These are phyloP conservation scores for Lotus japonicus DNA, from an alignment of 306 rosid genomes.

Conservation along the genomic window DNA sequence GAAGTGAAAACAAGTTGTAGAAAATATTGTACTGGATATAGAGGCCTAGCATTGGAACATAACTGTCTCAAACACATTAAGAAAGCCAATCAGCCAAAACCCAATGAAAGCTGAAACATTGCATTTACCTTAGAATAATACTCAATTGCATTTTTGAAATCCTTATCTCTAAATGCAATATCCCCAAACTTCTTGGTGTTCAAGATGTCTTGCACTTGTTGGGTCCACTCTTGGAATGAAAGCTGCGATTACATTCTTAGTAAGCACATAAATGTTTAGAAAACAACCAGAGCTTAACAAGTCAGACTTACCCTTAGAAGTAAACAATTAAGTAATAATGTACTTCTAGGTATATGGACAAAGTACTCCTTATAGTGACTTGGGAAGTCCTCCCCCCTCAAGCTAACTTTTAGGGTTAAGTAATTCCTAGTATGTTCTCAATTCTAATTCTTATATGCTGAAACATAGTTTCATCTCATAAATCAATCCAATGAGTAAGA, in stretches of 20 bases:
- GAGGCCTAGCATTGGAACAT: not conserved
- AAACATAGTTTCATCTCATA: too few species aligned
- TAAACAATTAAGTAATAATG: not conserved
- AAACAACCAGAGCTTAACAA: not conserved
- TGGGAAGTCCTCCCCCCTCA: not conserved
- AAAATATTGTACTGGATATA: not conserved
- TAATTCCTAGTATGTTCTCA: not conserved
- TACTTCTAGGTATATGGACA: not conserved
- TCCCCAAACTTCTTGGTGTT: conserved; percentile 91
- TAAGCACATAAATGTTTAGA: not conserved
- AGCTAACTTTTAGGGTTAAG: not conserved
- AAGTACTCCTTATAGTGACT: not conserved
- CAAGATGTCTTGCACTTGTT: conserved; percentile 93
- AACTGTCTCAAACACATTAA: not conserved
- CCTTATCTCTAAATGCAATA: conserved; percentile 93
- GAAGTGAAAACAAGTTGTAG: too few species aligned
- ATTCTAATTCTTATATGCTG: not conserved
- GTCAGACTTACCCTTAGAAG: not conserved
- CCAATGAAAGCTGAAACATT: not conserved
- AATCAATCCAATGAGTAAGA: too few species aligned
- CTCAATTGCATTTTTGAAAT: conserved; percentile 87
- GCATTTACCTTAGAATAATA: conserved; percentile 77
- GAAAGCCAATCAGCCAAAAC: too few species aligned
- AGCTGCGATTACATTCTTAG: conserved; percentile 46
- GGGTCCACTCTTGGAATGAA: conserved; percentile 98